These are phyloP conservation scores for Euphorbia peplus DNA, from an alignment of 345 rosid species.

Conservation along the genomic window DNA sequence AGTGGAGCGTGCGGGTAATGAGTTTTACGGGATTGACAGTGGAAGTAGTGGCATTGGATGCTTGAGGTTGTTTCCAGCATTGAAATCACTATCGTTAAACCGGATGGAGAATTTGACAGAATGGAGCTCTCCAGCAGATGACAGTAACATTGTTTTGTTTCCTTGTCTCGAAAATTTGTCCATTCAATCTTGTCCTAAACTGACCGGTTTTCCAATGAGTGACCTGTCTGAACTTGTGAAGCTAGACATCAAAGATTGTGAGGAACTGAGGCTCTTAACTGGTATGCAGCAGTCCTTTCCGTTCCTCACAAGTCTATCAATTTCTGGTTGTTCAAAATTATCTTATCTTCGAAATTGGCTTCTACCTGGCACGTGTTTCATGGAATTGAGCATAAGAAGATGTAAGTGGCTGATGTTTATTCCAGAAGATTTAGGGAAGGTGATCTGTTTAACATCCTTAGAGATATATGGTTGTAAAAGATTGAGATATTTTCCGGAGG, in stretches of 20 bases:
- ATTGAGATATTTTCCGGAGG: neutral
- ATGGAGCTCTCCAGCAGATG: neutral
- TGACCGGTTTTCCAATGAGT: constrained; percentile 1
- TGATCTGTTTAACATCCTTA: neutral
- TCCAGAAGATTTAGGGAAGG: neutral
- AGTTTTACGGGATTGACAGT: neutral
- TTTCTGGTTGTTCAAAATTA: neutral
- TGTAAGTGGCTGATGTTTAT: neutral
- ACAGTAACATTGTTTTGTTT: neutral
- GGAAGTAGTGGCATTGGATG: neutral
- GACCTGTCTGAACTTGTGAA: neutral
- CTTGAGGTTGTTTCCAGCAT: neutral
- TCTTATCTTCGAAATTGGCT: neutral
- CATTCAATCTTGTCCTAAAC: neutral
- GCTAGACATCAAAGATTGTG: neutral
- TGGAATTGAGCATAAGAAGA: neutral
- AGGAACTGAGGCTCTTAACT: neutral
- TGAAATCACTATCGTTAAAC: neutral
- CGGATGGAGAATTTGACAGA: neutral
- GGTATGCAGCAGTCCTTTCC: neutral
- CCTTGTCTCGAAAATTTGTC: constrained; percentile 13
- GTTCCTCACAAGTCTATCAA: neutral
- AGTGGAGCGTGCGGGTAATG: neutral
- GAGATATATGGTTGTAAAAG: neutral
- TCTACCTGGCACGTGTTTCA: neutral